Evolutionary conservation across 306 rosid genomes (phyloP), one percentile per base, ranked within the genome.

Genomic region (Quercus aquifolioides): DNA sequence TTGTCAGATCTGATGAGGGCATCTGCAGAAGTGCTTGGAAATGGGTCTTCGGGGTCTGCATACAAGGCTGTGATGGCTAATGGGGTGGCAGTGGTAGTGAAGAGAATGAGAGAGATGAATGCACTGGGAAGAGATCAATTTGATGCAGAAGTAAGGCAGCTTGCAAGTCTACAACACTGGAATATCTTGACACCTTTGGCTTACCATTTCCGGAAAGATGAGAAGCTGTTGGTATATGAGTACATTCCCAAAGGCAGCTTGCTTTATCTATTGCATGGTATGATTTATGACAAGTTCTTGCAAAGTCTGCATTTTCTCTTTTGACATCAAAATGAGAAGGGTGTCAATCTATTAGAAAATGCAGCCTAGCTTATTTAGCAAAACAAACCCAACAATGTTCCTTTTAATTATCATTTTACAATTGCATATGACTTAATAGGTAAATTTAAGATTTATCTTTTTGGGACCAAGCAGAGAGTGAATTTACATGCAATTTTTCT

Each of bases 1-100:
- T 74, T 94, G 78, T n/a, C 86, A 13, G 97, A 94, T 86, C 87
- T 94, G 87, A 90, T 92, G 94, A 88, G 82, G 74, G 93, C 98
- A 0, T 75, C 95, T 0, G 98, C 97, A 0, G 97, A 92, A 65
- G 97, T 94, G 17, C 84, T 94, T 11, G 94, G 97, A 30, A 89
- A 84, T 73, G 97, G 98, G 20, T 85, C 87, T 20, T 75, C 86
- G 67, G 94, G 97, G 20, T 94, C 94, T 1, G 87, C 97, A 41
- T 94, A 94, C 76, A 94, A 91, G 82, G 97, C 97, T 13, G 87
- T 91, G 18, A 84, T 94, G 92, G 81, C 83, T 15, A 91, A 92
- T 81, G 97, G 97, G 31, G 78, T 90, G 12, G 86, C 97, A 4
- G 97, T 94, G 72, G 97, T 89, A 38, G 98, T 91, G 74, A 94